Conservation (phyloP, 495 filamentous ascomycete species). For the Annulohypoxylon nitens region DNA sequence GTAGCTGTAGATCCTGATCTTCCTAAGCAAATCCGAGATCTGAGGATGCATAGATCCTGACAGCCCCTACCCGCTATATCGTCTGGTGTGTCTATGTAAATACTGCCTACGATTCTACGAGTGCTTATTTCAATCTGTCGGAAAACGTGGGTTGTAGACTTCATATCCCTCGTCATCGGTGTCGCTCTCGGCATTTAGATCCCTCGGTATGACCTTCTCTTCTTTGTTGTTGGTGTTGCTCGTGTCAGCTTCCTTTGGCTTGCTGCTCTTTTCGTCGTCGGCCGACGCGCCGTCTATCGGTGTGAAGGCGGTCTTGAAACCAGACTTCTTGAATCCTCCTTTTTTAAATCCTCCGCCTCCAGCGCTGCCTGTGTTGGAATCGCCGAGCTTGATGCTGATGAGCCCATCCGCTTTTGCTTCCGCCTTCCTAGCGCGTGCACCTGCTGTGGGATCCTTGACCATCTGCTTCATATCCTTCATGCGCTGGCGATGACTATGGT, state of each 20-base stretch:
- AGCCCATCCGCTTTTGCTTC: conserved; percentile 77
- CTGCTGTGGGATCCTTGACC: conserved; percentile 68
- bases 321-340: conserved; percentile 66
- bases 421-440: conserved; percentile 73
- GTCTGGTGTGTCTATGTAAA: not conserved
- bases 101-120: not conserved
- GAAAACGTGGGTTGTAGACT: conserved; percentile 65
- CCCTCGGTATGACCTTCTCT: conserved; percentile 39
- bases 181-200: conserved; percentile 64
- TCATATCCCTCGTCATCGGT: conserved; percentile 71
- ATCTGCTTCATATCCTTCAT: conserved; percentile 77
- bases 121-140: conserved; percentile 62
- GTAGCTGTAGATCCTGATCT: not conserved
- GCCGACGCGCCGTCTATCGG: conserved; percentile 53
- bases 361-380: conserved; percentile 31
- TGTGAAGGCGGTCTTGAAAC: conserved; percentile 68
- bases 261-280: conserved; percentile 36
- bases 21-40: not conserved
- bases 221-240: conserved; percentile 26
- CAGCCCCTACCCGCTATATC: not conserved
- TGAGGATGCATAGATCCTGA: not conserved
- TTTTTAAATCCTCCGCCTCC: conserved; percentile 66
- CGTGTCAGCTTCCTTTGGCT: conserved; percentile 39
- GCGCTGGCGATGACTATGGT: conserved; percentile 76
- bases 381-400: conserved; percentile 69